Evolutionary conservation across 2,329 filamentous ascomycete genomes (phyloP).

Genomic region (Zymoseptoria pseudotritici): DNA sequence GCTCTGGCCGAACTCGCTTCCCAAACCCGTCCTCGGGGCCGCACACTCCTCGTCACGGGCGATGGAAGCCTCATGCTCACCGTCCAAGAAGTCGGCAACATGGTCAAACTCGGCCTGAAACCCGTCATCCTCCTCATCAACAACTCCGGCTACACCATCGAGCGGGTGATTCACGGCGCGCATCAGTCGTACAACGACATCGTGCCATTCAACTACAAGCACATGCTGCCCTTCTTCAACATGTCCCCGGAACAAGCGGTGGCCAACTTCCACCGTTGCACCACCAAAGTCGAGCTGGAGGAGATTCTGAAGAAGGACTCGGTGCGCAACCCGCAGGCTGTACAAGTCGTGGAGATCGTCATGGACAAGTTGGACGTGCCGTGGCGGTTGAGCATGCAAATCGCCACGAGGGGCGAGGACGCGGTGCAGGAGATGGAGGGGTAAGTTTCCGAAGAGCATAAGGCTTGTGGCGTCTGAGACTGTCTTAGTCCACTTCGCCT

Average conservation of each 20-base stretch:
- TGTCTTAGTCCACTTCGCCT: too few species aligned
- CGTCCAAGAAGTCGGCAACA: conserved; percentile 58
- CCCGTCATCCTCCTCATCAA: conserved; percentile 37
- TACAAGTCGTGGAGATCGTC: conserved; percentile 38
- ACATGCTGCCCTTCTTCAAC: conserved; percentile 36
- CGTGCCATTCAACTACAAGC: conserved; percentile 1
- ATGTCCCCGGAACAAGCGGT: conserved; percentile 24
- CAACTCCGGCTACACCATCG: conserved; percentile 43
- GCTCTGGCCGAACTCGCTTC: conserved; percentile 56
- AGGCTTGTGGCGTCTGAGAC: too few species aligned
- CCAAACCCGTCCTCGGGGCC: conserved; percentile 35
- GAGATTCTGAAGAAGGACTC: conserved; percentile 27
- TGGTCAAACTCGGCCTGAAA: conserved; percentile 40
- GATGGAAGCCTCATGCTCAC: conserved; percentile 60
- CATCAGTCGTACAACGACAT: conserved; percentile 16
- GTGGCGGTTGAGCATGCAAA: neutral
- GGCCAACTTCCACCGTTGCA: conserved; percentile 27
- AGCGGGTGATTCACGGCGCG: conserved; percentile 41
- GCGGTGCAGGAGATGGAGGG: neutral
- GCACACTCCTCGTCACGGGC: conserved; percentile 58
- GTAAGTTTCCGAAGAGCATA: too few species aligned
- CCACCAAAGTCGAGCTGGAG: conserved; percentile 31
- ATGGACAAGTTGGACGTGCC: conserved; percentile 22
- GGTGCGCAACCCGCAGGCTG: conserved; percentile 24
- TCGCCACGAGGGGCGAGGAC: neutral